phyloP scores from a whole-genome alignment of 2,329 filamentous ascomycete genomes.

The Verticillium zaregamsianum region DNA sequence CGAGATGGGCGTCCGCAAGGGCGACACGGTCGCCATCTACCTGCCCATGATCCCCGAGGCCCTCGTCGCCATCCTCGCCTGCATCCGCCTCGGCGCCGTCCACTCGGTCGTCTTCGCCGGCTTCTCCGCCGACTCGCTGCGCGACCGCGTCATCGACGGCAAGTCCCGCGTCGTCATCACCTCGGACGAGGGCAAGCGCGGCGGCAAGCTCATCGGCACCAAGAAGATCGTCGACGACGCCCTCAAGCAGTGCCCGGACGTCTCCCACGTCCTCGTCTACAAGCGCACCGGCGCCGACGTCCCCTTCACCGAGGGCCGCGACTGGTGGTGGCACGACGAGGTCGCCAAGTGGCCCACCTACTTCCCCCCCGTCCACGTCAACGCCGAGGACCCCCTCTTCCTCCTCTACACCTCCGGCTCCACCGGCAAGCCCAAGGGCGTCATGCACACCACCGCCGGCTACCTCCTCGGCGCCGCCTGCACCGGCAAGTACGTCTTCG shows the following conservation, averaged over 20 bases:
- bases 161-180: conserved; percentile 93
- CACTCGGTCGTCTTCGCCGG: conserved; percentile 98
- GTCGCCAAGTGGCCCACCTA: conserved; percentile 94
- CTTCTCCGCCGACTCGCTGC: conserved; percentile 93
- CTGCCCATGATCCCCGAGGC: conserved; percentile 99
- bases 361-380: conserved; percentile 83
- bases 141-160: conserved; percentile 90
- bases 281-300: conserved; percentile 93
- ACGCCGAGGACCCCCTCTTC: conserved; percentile 94
- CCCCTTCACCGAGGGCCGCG: conserved; percentile 82
- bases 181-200: conserved; percentile 94
- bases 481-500: conserved; percentile 98
- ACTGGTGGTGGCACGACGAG: conserved; percentile 99
- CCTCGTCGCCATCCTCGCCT: conserved; percentile 84
- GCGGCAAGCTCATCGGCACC: conserved; percentile 93
- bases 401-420: conserved; percentile 97
- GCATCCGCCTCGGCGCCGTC: conserved; percentile 85
- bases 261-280: conserved; percentile 82
- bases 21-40: conserved; percentile 95
- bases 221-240: conserved; percentile 99
- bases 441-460: conserved; percentile 94
- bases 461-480: conserved; percentile 91
- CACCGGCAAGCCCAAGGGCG: conserved; percentile 97
- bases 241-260: conserved; percentile 89
- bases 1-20: conserved; percentile 94